Conservation (phyloP, 2,329 filamentous ascomycete species). For the Podosphaera aphanis region DNA sequence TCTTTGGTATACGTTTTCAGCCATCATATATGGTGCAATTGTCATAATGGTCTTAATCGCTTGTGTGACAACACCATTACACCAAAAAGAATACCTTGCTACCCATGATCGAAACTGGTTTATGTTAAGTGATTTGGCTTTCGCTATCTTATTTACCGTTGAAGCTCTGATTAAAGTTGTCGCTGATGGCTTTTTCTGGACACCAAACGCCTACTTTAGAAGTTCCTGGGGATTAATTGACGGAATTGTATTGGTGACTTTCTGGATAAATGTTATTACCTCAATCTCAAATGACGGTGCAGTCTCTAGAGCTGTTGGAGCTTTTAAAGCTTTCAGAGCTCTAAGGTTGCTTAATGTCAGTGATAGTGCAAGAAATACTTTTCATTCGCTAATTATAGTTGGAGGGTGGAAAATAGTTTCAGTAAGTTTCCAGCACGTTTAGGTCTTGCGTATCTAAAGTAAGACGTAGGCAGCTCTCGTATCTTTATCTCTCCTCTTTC, state of each 20-base stretch:
- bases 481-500: conserved; percentile 78
- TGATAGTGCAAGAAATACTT: conserved; percentile 84
- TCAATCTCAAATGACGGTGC: conserved; percentile 60
- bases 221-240: conserved; percentile 96
- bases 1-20: conserved; percentile 82
- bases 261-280: conserved; percentile 86
- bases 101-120: conserved; percentile 59
- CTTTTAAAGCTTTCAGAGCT: conserved; percentile 89
- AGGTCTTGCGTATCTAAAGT: conserved; percentile 2
- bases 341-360: conserved; percentile 83
- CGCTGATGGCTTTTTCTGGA: conserved; percentile 88
- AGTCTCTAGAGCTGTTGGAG: conserved; percentile 74
- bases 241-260: conserved; percentile 66
- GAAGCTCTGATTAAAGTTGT: conserved; percentile 84
- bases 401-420: conserved; percentile 76
- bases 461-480: conserved; percentile 51
- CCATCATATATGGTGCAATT: conserved; percentile 80
- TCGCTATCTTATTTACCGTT: conserved; percentile 63
- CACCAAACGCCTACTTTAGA: conserved; percentile 88
- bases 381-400: conserved; percentile 85
- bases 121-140: conserved; percentile 76
- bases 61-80: conserved; percentile 81
- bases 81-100: conserved; percentile 68
- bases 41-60: conserved; percentile 95
- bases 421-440: conserved; percentile 6